Percentiles rank a stretch among this genome's conserved stretches.
Evolutionary conservation across 306 rosid species (phyloP).

Genomic region (Acacia melanoxylon): DNA sequence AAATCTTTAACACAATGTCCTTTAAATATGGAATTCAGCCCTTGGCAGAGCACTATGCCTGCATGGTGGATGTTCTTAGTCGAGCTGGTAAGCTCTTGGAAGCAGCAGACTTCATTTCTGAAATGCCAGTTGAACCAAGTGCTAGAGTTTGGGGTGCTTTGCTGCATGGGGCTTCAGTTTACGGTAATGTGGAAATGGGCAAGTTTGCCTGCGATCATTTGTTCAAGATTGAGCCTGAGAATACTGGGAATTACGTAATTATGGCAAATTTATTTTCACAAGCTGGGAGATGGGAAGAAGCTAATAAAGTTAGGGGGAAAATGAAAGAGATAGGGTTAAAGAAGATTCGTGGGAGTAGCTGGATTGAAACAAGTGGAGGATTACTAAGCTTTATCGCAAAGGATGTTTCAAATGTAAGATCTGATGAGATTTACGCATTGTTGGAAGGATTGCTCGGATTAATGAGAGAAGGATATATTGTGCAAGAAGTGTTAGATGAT

Average conservation of each 20-base stretch:
- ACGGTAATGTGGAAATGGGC: conserved; percentile 73
- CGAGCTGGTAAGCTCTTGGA: conserved; percentile 76
- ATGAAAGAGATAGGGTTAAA: conserved; percentile 63
- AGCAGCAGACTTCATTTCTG: conserved; percentile 62
- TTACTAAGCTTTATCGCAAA: conserved; percentile 48
- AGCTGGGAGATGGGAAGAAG: conserved; percentile 83
- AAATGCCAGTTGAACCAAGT: conserved; percentile 75
- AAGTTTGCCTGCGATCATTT: conserved; percentile 62
- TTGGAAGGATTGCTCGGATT: conserved; percentile 59
- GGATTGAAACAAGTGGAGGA: conserved; percentile 66
- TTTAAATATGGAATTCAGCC: conserved; percentile 57
- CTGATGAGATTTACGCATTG: conserved; percentile 51
- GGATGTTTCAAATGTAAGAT: conserved; percentile 54
- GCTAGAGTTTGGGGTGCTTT: conserved; percentile 93
- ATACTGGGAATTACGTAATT: conserved; percentile 72
- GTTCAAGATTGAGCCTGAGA: conserved; percentile 73
- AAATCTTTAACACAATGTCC: conserved; percentile 60
- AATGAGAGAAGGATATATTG: conserved; percentile 54
- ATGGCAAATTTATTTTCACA: conserved; percentile 87
- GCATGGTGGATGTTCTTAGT: conserved; percentile 84
- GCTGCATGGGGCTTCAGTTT: conserved; percentile 75
- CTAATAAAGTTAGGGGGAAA: conserved; percentile 61
- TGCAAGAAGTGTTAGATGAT: conserved; percentile 52
- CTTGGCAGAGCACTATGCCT: conserved; percentile 81
- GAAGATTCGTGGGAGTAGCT: conserved; percentile 73